Percentiles rank a stretch among this genome's conserved stretches.
These are phyloP conservation scores for Leccinum broughii DNA, from an alignment of 768 basidiomycete genomes.

Conservation along the genomic window DNA sequence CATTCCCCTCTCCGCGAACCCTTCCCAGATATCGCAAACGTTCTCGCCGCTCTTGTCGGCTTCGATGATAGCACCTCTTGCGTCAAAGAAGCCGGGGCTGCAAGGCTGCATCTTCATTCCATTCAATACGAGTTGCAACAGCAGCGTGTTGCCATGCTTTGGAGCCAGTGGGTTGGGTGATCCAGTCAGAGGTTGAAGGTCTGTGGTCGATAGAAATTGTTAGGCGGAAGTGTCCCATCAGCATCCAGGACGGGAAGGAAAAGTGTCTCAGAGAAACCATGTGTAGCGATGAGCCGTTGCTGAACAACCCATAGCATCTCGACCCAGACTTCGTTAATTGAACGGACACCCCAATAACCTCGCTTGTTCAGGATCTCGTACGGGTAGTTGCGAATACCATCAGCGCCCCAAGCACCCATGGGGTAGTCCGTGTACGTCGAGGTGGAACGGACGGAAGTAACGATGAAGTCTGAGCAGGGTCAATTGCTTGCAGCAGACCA, in stretches of 20 bases:
- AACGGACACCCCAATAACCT: conserved; percentile 80
- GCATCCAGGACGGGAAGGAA: conserved; percentile 76
- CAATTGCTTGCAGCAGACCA: neutral
- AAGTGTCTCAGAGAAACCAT: conserved; percentile 76
- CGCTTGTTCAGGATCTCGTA: conserved; percentile 95
- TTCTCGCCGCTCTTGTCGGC: too few relatives aligned
- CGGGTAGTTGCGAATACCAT: conserved; percentile 82
- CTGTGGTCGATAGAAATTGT: conserved; percentile 65
- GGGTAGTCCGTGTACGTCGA: conserved; percentile 71
- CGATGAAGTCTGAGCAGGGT: conserved; percentile 63
- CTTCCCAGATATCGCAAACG: too few relatives aligned
- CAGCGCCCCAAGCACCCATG: conserved; percentile 72
- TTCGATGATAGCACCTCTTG: too few relatives aligned
- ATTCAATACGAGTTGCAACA: too few relatives aligned
- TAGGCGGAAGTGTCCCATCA: conserved; percentile 63
- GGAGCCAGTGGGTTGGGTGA: too few relatives aligned
- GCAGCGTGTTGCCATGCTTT: too few relatives aligned
- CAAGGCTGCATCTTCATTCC: too few relatives aligned
- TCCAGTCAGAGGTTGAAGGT: too few relatives aligned
- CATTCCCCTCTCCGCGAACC: too few relatives aligned
- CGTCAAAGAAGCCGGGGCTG: too few relatives aligned
- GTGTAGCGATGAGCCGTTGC: conserved; percentile 72
- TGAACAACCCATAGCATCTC: conserved; percentile 82
- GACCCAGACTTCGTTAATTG: conserved; percentile 96
- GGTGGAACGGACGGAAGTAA: conserved; percentile 82